These are phyloP conservation scores for Scytalidium lignicola DNA, from an alignment of 2,329 filamentous ascomycete genomes.

Conservation along the genomic window DNA sequence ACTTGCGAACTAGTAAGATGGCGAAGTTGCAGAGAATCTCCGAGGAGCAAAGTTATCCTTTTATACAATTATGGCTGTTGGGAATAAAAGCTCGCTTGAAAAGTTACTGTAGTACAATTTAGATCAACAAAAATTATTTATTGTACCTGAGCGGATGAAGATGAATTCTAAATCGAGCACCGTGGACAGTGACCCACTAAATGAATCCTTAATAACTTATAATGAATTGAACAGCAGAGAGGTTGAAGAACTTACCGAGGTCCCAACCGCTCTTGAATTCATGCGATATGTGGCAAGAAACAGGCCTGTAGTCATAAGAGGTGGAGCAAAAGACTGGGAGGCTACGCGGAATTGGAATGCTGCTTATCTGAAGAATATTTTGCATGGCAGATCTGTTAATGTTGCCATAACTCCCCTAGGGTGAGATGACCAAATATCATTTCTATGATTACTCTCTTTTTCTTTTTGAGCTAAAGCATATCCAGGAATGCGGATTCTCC, in stretches of 20 bases:
- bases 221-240: slow-evolving; percentile 62
- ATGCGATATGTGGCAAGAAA: slow-evolving; percentile 72
- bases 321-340: slow-evolving; percentile 57
- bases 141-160: too few species aligned
- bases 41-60: too few species aligned
- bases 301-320: slow-evolving; percentile 66
- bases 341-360: slow-evolving; percentile 60
- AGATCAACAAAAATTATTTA: too few species aligned
- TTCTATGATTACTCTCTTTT: slow-evolving; percentile 1
- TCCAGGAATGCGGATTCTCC: slow-evolving; percentile 47
- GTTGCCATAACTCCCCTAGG: slow-evolving; percentile 74
- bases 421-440: slow-evolving; percentile 30
- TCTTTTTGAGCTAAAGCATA: background rate
- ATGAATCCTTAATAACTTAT: slow-evolving; percentile 61
- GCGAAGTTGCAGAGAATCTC: too few species aligned
- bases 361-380: slow-evolving; percentile 48
- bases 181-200: slow-evolving; percentile 34
- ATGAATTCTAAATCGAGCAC: background rate
- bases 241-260: slow-evolving; percentile 56
- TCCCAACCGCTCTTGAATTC: slow-evolving; percentile 73
- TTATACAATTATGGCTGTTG: too few species aligned
- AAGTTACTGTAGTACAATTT: too few species aligned
- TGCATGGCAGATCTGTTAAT: slow-evolving; percentile 58
- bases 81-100: too few species aligned
- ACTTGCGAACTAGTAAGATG: too few species aligned